phyloP scores from a whole-genome alignment of 768 basidiomycete species.

The Termitomyces heimii region DNA sequence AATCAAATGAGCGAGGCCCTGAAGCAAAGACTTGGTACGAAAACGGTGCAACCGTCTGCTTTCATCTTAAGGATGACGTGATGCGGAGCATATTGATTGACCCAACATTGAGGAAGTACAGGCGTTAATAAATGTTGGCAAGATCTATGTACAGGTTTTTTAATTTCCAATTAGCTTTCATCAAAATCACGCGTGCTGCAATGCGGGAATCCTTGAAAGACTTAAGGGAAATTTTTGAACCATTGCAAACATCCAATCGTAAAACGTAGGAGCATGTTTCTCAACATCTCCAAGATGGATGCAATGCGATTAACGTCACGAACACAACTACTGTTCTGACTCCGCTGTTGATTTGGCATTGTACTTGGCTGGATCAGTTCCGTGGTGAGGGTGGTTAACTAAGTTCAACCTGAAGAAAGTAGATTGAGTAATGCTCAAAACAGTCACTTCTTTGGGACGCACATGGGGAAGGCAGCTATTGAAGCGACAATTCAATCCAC shows the following conservation, averaged over 20 bases:
- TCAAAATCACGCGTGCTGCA: neutral
- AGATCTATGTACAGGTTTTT: neutral
- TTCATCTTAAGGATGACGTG: conserved; percentile 18
- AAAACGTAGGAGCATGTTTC: neutral
- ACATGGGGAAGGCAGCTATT: conserved; percentile 74
- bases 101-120: conserved; percentile 18
- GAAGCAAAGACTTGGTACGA: conserved; percentile 16
- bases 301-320: neutral
- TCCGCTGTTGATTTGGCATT: conserved; percentile 28
- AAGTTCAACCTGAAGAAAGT: conserved; percentile 76
- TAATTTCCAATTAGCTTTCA: neutral
- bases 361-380: conserved; percentile 82
- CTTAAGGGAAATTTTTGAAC: neutral
- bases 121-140: neutral
- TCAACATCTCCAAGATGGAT: neutral
- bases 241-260: neutral
- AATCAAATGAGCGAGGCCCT: conserved; percentile 8
- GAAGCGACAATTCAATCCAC: conserved; percentile 10
- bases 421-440: neutral
- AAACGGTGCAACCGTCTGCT: conserved; percentile 16
- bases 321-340: conserved; percentile 8
- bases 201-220: neutral
- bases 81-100: conserved; percentile 18
- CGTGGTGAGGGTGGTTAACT: conserved; percentile 86
- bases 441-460: conserved; percentile 18